Percentiles rank a stretch among this genome's conserved stretches.
Evolutionary conservation across 257 asterid species (phyloP).

Genomic region (Primulina huaijiensis): DNA sequence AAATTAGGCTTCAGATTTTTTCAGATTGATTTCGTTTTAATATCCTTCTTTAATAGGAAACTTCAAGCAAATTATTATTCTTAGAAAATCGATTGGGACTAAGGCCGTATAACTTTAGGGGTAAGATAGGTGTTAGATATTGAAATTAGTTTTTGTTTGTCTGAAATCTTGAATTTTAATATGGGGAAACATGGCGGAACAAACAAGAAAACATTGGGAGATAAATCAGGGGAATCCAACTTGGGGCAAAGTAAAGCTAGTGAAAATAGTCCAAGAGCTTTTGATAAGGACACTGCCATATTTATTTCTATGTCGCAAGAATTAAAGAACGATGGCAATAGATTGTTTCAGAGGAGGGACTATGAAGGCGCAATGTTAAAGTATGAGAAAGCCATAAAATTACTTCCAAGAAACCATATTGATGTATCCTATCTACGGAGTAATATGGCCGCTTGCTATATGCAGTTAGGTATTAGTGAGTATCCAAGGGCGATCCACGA

Average conservation of each 20-base stretch:
- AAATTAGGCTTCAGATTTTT: not conserved
- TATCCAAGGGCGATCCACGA: conserved; percentile 77
- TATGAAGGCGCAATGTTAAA: conserved; percentile 69
- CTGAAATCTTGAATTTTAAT: conserved; percentile 33
- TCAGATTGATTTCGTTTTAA: conserved; percentile 17
- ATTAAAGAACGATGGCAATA: conserved; percentile 73
- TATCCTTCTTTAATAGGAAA: not conserved
- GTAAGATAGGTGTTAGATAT: conserved; percentile 19
- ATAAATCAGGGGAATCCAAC: conserved; percentile 44
- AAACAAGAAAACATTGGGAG: conserved; percentile 36
- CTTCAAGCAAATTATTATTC: conserved; percentile 23
- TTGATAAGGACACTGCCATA: conserved; percentile 58
- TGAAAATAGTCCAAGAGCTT: conserved; percentile 38
- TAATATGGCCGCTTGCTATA: conserved; percentile 79
- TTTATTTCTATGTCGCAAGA: conserved; percentile 66
- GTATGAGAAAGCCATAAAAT: conserved; percentile 67
- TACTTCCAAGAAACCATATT: conserved; percentile 77
- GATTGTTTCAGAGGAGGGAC: conserved; percentile 65
- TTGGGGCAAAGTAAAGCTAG: conserved; percentile 31
- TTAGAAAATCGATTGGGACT: conserved; percentile 20
- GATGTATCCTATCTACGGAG: conserved; percentile 74
- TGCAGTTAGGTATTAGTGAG: conserved; percentile 79
- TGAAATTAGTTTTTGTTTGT: conserved; percentile 20
- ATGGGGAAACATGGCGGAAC: conserved; percentile 67
- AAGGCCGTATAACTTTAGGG: conserved; percentile 9